Conservation (phyloP, 257 asterid species). For the Primulina huaijiensis region DNA sequence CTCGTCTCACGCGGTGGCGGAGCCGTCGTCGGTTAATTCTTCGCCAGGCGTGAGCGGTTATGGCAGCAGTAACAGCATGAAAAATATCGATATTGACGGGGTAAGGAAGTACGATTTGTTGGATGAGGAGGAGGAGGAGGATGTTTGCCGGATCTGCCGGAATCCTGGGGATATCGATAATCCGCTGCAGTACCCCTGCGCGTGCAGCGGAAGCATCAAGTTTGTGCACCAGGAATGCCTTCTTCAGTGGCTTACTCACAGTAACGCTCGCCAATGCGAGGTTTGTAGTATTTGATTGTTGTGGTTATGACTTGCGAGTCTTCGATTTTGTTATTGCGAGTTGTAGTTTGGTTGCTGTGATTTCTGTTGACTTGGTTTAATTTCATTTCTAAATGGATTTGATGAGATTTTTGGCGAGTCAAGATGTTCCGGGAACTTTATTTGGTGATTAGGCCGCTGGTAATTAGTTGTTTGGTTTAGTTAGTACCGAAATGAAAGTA, state of each 20-base stretch:
- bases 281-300: conserved; percentile 26
- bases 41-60: conserved; percentile 31
- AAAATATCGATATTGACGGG: conserved; percentile 22
- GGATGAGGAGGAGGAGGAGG: conserved; percentile 93
- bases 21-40: conserved; percentile 44
- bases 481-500: background rate
- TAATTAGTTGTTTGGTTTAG: background rate
- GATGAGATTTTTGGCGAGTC: background rate
- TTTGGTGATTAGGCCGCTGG: background rate
- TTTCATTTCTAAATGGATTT: background rate
- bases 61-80: conserved; percentile 26
- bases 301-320: background rate
- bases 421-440: background rate
- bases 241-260: conserved; percentile 97
- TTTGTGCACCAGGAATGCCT: conserved; percentile 96
- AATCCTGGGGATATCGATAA: conserved; percentile 89
- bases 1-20: conserved; percentile 29
- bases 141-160: conserved; percentile 97
- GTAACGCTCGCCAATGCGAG: conserved; percentile 99
- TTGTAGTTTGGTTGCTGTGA: background rate
- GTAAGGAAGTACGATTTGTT: conserved; percentile 45
- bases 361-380: background rate
- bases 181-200: conserved; percentile 92
- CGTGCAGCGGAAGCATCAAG: conserved; percentile 96
- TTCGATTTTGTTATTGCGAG: background rate